Evolutionary conservation across 192 early-diverging fungal genomes (phyloP), one percentile per base, ranked within the genome.

Genomic region (Entomortierella parvispora): DNA sequence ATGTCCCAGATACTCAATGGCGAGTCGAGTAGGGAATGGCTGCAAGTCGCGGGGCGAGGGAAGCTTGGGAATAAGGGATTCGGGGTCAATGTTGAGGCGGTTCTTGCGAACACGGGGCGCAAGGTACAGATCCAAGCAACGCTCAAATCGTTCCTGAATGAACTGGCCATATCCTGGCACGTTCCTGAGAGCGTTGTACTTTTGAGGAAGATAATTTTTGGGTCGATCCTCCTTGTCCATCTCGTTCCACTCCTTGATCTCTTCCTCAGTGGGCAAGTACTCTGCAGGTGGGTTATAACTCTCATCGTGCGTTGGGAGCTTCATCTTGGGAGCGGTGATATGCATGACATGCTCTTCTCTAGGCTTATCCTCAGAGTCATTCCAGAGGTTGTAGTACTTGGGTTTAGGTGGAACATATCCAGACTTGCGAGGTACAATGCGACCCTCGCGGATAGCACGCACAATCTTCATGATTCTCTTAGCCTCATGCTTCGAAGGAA

Each of bases 221-320:
- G 84, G 80, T 34, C 95, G 86, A 72, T 93, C 88, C 33, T 95
- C 92, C 33, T 90, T 87, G 50, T 97, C 95, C 55, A 85, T 56
- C 1, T 84, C 86, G 54, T 93, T 82, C 95, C 95, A 97, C 79
- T 91, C 86, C 43, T 88, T 79, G 37, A 81, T 81, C 80, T 99
- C 96, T 45, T 93, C 87, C 9, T 91, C 87, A 7, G 91, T 94
- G 15, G 89, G 90, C 56, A 99, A 75, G 79, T 98, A 98, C 80
- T 99, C 98, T 6, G 68, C 87, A 15, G 98, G 98, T 25, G 98
- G 98, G 81, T 99, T 97, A 84, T 99, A 99, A 67, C 95, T 97
- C 75, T 96, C 95, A 53, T 89, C 90, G 74, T 99, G 94, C 28
- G 91, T 90, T 15, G 98, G 98, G 57, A 97, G 82, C 42, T 89